Evolutionary conservation across 768 basidiomycete genomes (phyloP).

Genomic region (Trametes cubensis): DNA sequence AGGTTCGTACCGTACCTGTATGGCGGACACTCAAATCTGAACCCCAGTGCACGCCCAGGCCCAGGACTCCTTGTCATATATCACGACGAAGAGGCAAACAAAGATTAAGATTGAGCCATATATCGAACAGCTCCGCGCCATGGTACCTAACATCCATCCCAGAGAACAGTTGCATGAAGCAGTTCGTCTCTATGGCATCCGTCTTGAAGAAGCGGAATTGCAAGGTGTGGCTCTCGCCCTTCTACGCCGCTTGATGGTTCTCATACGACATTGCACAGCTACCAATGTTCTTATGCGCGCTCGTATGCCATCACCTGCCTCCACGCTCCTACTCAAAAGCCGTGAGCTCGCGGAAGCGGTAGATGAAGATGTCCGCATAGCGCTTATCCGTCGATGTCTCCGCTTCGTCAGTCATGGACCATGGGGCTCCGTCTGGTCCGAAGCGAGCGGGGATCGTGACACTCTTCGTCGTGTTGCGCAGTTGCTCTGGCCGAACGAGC

Average conservation of each 20-base stretch:
- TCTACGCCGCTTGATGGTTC: neutral
- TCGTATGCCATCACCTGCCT: slow-evolving; percentile 27
- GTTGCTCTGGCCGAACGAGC: slow-evolving; percentile 47
- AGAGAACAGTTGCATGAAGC: slow-evolving; percentile 16
- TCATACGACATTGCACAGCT: slow-evolving; percentile 13
- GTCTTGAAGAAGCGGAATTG: slow-evolving; percentile 44
- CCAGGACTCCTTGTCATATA: too few relatives aligned
- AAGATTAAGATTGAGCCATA: slow-evolving; percentile 6
- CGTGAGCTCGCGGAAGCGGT: slow-evolving; percentile 16
- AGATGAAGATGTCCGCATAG: slow-evolving; percentile 25
- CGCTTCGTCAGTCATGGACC: slow-evolving; percentile 74
- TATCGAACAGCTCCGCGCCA: slow-evolving; percentile 1
- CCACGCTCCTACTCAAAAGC: slow-evolving; percentile 34
- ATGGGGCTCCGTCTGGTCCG: slow-evolving; percentile 73
- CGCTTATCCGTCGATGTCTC: slow-evolving; percentile 47
- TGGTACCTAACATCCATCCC: neutral
- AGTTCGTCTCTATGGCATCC: slow-evolving; percentile 11
- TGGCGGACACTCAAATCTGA: neutral
- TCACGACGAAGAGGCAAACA: neutral
- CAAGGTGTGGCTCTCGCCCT: slow-evolving; percentile 40
- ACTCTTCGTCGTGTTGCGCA: slow-evolving; percentile 52
- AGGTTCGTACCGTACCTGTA: slow-evolving; percentile 16
- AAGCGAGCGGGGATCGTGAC: slow-evolving; percentile 53
- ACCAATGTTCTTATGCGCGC: slow-evolving; percentile 22
- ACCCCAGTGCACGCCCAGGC: too few relatives aligned